These are phyloP conservation scores for Typha latifolia DNA, from an alignment of 176 grass and related monocot species.

Conservation along the genomic window DNA sequence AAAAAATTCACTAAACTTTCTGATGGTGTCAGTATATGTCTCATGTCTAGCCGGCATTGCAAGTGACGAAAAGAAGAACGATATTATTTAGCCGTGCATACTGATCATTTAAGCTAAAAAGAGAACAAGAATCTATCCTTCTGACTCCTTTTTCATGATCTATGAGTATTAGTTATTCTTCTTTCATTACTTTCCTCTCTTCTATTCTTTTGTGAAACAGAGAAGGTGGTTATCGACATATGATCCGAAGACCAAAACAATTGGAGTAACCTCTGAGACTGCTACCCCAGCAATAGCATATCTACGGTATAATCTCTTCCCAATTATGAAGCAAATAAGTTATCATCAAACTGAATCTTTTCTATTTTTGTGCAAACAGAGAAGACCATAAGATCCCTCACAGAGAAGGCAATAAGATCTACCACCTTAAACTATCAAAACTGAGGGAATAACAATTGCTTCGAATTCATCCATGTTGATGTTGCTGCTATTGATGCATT, in stretches of 20 bases:
- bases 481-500: too few relatives aligned
- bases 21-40: too few relatives aligned
- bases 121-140: background rate
- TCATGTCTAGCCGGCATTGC: too few relatives aligned
- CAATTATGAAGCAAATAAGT: background rate
- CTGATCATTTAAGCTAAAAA: background rate
- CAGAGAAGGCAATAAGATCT: too few relatives aligned
- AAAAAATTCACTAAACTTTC: too few relatives aligned
- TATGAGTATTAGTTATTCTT: conserved; percentile 2
- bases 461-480: too few relatives aligned
- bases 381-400: too few relatives aligned
- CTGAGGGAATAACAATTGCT: too few relatives aligned
- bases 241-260: conserved; percentile 37
- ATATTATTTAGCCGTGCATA: background rate
- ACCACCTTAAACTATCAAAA: too few relatives aligned
- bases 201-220: conserved; percentile 13
- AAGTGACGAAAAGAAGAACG: too few relatives aligned
- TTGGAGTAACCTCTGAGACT: conserved; percentile 13
- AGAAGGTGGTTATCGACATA: conserved; percentile 53
- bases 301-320: background rate
- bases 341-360: background rate
- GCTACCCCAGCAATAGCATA: background rate
- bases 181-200: background rate
- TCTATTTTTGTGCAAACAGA: too few relatives aligned
- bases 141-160: background rate